A percentile compares a stretch with the other conserved stretches of the same genome.
phyloP scores from a whole-genome alignment of 1,139 yeast genomes.

The Lipomyces yarrowii region DNA sequence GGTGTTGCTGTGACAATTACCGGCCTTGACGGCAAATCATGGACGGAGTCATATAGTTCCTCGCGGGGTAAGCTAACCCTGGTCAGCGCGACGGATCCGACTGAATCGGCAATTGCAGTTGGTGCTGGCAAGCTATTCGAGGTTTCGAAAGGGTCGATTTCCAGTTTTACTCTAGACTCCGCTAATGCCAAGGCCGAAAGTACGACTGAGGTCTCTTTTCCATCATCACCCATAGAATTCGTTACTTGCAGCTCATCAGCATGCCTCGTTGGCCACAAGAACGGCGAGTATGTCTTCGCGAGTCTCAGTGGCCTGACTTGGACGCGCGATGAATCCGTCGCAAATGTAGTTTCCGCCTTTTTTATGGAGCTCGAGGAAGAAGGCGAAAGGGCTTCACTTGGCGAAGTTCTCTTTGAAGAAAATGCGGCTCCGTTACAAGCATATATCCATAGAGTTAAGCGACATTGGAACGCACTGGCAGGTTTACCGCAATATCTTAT shows the following conservation, averaged over 20 bases:
- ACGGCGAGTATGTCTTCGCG: constrained; percentile 15
- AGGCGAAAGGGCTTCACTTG: constrained; percentile 42
- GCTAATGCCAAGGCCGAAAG: background rate
- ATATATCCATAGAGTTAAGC: constrained; percentile 47
- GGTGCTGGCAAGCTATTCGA: background rate
- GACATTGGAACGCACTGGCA: constrained; percentile 43
- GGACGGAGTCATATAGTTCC: constrained; percentile 6
- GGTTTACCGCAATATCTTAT: constrained; percentile 31
- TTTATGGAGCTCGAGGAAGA: constrained; percentile 46
- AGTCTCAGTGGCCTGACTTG: constrained; percentile 39
- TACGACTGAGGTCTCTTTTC: background rate
- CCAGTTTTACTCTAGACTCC: background rate
- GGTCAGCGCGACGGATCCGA: background rate
- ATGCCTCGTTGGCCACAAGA: constrained; percentile 16
- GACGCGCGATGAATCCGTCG: constrained; percentile 54
- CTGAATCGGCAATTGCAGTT: background rate
- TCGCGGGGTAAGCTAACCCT: background rate
- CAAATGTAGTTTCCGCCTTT: constrained; percentile 46
- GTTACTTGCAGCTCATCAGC: constrained; percentile 14
- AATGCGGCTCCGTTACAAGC: constrained; percentile 47
- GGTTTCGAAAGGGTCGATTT: background rate
- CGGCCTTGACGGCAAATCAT: constrained; percentile 6
- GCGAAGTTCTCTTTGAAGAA: constrained; percentile 49
- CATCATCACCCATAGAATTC: constrained; percentile 6
- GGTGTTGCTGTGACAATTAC: background rate